Percentiles rank a stretch among this genome's conserved stretches.
These are phyloP conservation scores for Polygonum aviculare DNA, from an alignment of 148 eudicot genomes.

Conservation along the genomic window DNA sequence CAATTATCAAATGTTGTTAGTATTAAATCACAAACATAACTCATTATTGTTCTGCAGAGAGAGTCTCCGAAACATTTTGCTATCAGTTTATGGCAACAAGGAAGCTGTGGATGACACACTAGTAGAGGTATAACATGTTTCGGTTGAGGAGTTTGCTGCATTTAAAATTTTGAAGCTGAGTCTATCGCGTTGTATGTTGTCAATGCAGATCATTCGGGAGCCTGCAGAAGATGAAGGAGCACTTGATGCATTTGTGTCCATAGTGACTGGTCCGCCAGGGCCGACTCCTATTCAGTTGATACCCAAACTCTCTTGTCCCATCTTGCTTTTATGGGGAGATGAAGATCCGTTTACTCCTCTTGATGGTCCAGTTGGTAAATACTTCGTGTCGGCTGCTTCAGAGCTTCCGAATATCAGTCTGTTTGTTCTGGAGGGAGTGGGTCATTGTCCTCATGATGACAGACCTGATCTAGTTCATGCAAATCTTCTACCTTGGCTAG, in stretches of 20 bases:
- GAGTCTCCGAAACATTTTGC: conserved; percentile 47
- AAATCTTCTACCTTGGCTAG: conserved; percentile 80
- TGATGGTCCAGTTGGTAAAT: conserved; percentile 93
- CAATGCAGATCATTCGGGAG: conserved; percentile 56
- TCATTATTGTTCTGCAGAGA: conserved; percentile 32
- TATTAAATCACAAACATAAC: not conserved
- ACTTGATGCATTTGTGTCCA: conserved; percentile 82
- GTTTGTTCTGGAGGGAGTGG: conserved; percentile 64
- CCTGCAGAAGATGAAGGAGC: conserved; percentile 83
- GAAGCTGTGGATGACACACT: conserved; percentile 82
- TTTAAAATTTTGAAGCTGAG: not conserved
- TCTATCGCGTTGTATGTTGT: not conserved
- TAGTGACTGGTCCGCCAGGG: conserved; percentile 92
- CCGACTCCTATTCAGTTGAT: conserved; percentile 77
- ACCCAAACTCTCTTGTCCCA: conserved; percentile 48
- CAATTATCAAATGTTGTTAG: not conserved
- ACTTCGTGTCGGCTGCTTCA: conserved; percentile 54
- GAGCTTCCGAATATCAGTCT: conserved; percentile 40
- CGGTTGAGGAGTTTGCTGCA: not conserved
- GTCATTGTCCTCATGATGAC: conserved; percentile 96
- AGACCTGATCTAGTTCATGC: conserved; percentile 74
- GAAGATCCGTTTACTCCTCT: conserved; percentile 85
- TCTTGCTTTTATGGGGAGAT: conserved; percentile 83
- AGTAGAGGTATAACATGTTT: conserved; percentile 44
- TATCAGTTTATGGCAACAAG: conserved; percentile 74